Base-by-base conservation (phyloP, 139 green algal species). In the Coelastrella sp. region DNA sequence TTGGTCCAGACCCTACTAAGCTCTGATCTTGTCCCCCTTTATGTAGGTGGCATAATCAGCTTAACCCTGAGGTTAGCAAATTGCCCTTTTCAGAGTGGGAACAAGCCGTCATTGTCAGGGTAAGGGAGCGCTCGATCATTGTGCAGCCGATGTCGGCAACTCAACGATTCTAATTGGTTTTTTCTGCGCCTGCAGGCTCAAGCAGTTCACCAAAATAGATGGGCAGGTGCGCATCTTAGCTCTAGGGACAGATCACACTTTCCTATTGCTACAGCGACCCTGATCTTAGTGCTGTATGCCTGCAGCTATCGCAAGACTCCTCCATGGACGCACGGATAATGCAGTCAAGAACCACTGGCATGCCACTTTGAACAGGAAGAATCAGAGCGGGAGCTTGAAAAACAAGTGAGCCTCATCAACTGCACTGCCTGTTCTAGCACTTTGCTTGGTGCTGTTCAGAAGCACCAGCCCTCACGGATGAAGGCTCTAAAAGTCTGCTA, bases 321-420 rank as follows among this genome's bases (percentile, higher is more conserved):
- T 97, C 12, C 89, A 92, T 6, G 94, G 95, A 0, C 80, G 94
- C 8, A 96, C 94, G 3, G 94, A 96, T 92, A 96, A 96, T 87
- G 84, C 93, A 35, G 92, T 96, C 4, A 96, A 96, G 85, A 96
- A 96, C 75, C 93, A 95, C 84, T 95, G 93, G 92, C 94, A 96
- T 81, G 92, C 92, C 6, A 95, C 94, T 0, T 87, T 96, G 7
- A 95, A 94, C 78, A 82, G 94, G 15, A 95, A 94, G 82, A 80
- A 90, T 19, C 20, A 86, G n/a, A 78, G 27, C 11, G 35, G 83
- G 6, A 90, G 78, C 6, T 63, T 93, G 12, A 75, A 89, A 24
- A 92, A 94, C 90, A 92, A 89, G 88, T 89, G 84, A 90, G 76
- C 61, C 35, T 49, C 1, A 49, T 49, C 35, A 49, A 49, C 1